A percentile compares a stretch with the other conserved stretches of the same genome.
phyloP scores from a whole-genome alignment of 2,329 filamentous ascomycete species.

The Annulohypoxylon truncatum region DNA sequence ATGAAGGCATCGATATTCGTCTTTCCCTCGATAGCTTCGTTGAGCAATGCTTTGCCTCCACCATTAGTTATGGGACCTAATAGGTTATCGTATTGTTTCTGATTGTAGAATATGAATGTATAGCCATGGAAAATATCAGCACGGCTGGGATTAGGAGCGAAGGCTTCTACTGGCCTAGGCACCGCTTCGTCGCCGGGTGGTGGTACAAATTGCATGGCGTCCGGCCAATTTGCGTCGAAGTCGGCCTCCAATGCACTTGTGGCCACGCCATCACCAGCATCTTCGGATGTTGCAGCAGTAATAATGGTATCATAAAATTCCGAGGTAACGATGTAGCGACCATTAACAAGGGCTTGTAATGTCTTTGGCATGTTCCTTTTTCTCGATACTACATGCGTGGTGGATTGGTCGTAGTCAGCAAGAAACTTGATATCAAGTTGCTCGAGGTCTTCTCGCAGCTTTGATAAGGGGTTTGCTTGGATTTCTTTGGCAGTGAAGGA shows the following conservation, averaged over 20 bases:
- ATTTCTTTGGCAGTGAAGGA: conserved; percentile 78
- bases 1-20: conserved; percentile 82
- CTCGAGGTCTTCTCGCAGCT: conserved; percentile 75
- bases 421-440: conserved; percentile 89
- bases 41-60: conserved; percentile 82
- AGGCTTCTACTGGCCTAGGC: conserved; percentile 73
- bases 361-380: conserved; percentile 92
- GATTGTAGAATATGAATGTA: conserved; percentile 87
- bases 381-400: conserved; percentile 88
- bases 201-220: conserved; percentile 77
- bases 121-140: conserved; percentile 84
- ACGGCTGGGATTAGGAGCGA: conserved; percentile 75
- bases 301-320: conserved; percentile 80
- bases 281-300: conserved; percentile 64
- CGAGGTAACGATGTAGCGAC: conserved; percentile 78
- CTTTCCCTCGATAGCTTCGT: conserved; percentile 68
- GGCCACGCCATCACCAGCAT: conserved; percentile 61
- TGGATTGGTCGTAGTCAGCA: conserved; percentile 76
- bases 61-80: conserved; percentile 80
- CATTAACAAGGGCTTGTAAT: conserved; percentile 86
- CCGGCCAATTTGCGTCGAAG: conserved; percentile 83
- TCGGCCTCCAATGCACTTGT: conserved; percentile 76
- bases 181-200: conserved; percentile 80
- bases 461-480: conserved; percentile 72
- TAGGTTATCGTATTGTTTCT: conserved; percentile 79